These are phyloP conservation scores for Prunus mongolica DNA, from an alignment of 306 rosid species.

Conservation along the genomic window DNA sequence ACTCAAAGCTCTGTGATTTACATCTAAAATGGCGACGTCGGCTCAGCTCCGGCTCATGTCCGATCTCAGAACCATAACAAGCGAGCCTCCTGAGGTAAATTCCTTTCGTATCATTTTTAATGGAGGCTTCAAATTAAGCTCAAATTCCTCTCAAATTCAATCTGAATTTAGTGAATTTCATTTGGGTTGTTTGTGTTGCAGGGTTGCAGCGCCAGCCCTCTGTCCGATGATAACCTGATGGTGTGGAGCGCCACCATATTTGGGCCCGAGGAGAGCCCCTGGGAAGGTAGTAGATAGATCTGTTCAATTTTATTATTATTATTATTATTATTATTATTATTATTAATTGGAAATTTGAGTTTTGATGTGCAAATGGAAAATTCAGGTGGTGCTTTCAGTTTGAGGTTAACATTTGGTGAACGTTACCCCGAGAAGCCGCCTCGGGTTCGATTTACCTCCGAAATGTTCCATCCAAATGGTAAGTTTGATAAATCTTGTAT, in stretches of 20 bases:
- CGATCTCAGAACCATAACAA: conserved; percentile 23
- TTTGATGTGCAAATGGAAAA: not conserved
- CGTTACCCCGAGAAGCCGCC: conserved; percentile 32
- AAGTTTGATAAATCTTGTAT: not conserved
- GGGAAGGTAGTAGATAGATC: conserved; percentile 24
- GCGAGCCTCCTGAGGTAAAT: conserved; percentile 23
- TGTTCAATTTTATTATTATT: no score
- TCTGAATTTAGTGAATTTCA: not conserved
- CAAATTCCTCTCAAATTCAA: not conserved
- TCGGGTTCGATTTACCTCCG: conserved; percentile 29
- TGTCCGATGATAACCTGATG: conserved; percentile 27
- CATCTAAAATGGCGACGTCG: conserved; percentile 18
- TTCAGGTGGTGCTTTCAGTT: conserved; percentile 30
- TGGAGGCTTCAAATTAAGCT: not conserved
- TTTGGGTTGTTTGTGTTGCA: not conserved
- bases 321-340: not conserved
- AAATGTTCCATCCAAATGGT: conserved; percentile 32
- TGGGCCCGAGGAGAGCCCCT: conserved; percentile 30
- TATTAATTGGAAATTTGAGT: not conserved
- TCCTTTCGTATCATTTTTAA: not conserved
- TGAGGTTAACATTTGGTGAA: conserved; percentile 28
- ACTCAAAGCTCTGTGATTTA: not conserved
- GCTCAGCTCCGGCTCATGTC: conserved; percentile 34
- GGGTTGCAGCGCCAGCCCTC: conserved; percentile 34
- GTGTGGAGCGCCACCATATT: conserved; percentile 35